phyloP scores from a whole-genome alignment of 1,284 basidiomycete genomes.

The Ganoderma sinense region DNA sequence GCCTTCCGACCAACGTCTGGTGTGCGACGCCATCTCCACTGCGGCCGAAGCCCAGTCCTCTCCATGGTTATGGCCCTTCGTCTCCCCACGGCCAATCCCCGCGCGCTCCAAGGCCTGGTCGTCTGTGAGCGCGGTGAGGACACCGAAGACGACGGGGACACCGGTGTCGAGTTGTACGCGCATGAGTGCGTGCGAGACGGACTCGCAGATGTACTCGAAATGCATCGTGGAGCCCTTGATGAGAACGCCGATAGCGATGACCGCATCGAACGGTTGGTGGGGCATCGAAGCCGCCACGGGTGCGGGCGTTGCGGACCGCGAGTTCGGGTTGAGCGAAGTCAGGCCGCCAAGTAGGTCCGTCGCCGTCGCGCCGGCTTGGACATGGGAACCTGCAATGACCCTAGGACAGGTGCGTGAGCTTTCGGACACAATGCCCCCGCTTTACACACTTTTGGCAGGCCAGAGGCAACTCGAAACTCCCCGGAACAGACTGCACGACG shows the following conservation, averaged over 20 bases:
- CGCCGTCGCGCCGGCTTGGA: slow-evolving; percentile 77
- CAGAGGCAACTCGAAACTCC: slow-evolving; percentile 93
- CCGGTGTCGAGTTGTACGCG: slow-evolving; percentile 92
- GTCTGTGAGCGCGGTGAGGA: slow-evolving; percentile 92
- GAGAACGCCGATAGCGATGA: slow-evolving; percentile 96
- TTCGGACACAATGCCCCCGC: not conserved
- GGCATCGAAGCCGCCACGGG: slow-evolving; percentile 51
- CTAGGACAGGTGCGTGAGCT: slow-evolving; percentile 46
- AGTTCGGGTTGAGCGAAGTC: slow-evolving; percentile 53
- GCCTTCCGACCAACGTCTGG: slow-evolving; percentile 79
- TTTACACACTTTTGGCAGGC: slow-evolving; percentile 77
- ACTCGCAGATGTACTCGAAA: slow-evolving; percentile 98
- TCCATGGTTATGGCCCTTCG: slow-evolving; percentile 91
- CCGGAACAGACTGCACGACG: slow-evolving; percentile 91
- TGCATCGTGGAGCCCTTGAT: slow-evolving; percentile 99
- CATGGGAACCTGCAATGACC: slow-evolving; percentile 84
- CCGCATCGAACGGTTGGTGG: slow-evolving; percentile 86
- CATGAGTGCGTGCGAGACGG: slow-evolving; percentile 94
- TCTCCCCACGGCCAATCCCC: slow-evolving; percentile 73
- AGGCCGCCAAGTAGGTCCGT: slow-evolving; percentile 85
- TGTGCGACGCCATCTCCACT: slow-evolving; percentile 88
- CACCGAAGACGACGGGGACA: slow-evolving; percentile 96
- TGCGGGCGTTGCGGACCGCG: slow-evolving; percentile 58
- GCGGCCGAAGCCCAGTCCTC: slow-evolving; percentile 97
- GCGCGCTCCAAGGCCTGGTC: slow-evolving; percentile 95